Percentiles rank a stretch among this genome's conserved stretches.
Evolutionary conservation across 2,329 filamentous ascomycete genomes (phyloP).

Genomic region (Talaromyces sp.): DNA sequence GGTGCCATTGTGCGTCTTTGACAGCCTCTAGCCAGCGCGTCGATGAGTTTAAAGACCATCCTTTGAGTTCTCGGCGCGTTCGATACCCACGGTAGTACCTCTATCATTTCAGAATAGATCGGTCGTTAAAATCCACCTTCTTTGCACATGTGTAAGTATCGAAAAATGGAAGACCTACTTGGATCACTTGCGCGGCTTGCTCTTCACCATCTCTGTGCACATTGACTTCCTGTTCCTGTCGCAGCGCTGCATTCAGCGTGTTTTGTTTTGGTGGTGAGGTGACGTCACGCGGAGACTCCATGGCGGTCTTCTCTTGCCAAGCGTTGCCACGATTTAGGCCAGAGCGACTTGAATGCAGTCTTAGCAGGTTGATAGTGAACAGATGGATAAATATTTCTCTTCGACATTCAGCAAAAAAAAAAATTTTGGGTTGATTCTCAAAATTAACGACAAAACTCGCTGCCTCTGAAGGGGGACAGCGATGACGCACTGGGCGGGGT

Average conservation of each 20-base stretch:
- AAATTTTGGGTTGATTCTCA: not conserved
- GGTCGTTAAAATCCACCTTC: not conserved
- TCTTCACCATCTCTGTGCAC: not conserved
- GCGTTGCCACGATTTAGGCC: not conserved
- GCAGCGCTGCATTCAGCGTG: not conserved
- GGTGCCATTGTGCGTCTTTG: constrained; percentile 54
- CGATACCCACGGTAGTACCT: constrained; percentile 14
- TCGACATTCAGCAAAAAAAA: not conserved
- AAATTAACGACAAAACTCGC: not conserved
- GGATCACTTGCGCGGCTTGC: constrained; percentile 5
- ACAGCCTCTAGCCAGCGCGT: constrained; percentile 33
- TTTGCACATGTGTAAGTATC: not conserved
- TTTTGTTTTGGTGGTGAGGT: not conserved
- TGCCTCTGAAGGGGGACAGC: not conserved
- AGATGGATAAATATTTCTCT: not conserved
- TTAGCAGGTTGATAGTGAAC: too few relatives aligned
- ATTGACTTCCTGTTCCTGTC: not conserved
- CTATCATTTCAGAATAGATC: not conserved
- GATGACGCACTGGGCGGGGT: constrained; percentile 1
- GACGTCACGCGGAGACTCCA: constrained; percentile 6
- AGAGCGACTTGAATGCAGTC: not conserved
- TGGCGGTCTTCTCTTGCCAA: not conserved
- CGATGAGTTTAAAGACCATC: constrained; percentile 10
- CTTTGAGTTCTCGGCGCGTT: constrained; percentile 13
- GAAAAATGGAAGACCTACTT: not conserved